phyloP scores from a whole-genome alignment of 1,284 basidiomycete genomes.

The Cryptococcus sp. region DNA sequence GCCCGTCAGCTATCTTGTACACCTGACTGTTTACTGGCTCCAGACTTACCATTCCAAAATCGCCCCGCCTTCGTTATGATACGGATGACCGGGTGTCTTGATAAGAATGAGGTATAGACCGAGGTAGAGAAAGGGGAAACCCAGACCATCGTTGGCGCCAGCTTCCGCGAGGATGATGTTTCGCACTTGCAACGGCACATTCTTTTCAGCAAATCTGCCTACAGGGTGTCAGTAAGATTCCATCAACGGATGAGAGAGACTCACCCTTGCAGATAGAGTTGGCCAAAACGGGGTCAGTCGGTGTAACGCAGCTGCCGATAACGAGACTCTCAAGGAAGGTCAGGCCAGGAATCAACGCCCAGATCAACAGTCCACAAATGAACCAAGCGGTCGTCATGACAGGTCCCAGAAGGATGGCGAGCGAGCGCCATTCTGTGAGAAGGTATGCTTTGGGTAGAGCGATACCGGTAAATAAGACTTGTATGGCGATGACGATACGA shows the following conservation, averaged over 20 bases:
- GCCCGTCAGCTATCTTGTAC: no score
- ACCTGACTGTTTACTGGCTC: neutral
- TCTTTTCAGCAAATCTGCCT: constrained; percentile 43
- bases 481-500: constrained; percentile 87
- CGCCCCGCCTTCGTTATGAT: constrained; percentile 55
- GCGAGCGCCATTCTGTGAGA: constrained; percentile 74
- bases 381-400: constrained; percentile 84
- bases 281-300: constrained; percentile 90
- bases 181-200: constrained; percentile 43
- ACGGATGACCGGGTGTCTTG: constrained; percentile 43
- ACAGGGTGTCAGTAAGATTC: no score
- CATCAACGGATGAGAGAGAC: no score
- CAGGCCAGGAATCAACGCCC: constrained; percentile 78
- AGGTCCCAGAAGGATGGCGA: constrained; percentile 76
- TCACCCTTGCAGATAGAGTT: constrained; percentile 55
- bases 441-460: constrained; percentile 85
- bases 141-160: constrained; percentile 66
- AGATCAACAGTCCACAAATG: constrained; percentile 73
- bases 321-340: constrained; percentile 80
- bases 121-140: constrained; percentile 92
- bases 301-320: constrained; percentile 88
- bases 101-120: constrained; percentile 79
- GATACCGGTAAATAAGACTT: constrained; percentile 95
- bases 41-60: constrained; percentile 58
- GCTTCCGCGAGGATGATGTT: constrained; percentile 46